Base-by-base conservation (phyloP, 2,329 filamentous ascomycete species). In the Dissoconium aciculare region DNA sequence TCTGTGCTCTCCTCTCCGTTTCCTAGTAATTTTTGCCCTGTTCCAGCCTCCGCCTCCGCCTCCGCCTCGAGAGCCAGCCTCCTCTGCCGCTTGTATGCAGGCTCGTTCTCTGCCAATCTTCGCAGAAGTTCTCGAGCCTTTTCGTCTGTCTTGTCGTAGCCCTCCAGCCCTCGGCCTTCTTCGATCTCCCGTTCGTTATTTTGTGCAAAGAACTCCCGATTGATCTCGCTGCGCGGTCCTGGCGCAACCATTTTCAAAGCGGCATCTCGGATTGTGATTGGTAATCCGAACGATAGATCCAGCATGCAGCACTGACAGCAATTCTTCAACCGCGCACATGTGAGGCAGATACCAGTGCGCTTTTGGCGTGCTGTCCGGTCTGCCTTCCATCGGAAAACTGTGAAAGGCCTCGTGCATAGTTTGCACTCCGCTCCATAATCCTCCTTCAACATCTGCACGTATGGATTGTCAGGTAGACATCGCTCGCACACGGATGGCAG, bases 291-390 rank as follows among this genome's bases (percentile, higher is more conserved):
- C 9, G 82, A 87, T 37, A 98, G 63, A 66, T 98, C 89, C 31
- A 98, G 76, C 83, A 95, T 95, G 64, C 89, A 98, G 60, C 78
- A 87, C 63, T 98, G 89, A 52, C 89, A 98, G 63, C 89, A 95
- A 63, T 98, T 98, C 61, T 98, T 98, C 43, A 95, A 68, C 26
- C 89, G 79, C 13, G 89, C 87, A 63, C 89, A 98, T 24, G 89
- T 98, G 14, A 98, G 67, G 57, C 89, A 98, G 49, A 95, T 91
- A 48, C 82, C 92, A 32, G 87, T 95, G 43, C 81, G 77, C 60
- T 91, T 93, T 56, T 87, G 85, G 39, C 85, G 80, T 15, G 84
- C 74, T 3, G 85, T 89, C 35, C 89, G 81, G 54, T 92, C 85
- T 40, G 81, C 76, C 47, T 87, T 87, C 87, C 87, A 98, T 47